phyloP scores from a whole-genome alignment of 352 stramenopile genomes.

The Globisporangium ultimum region DNA sequence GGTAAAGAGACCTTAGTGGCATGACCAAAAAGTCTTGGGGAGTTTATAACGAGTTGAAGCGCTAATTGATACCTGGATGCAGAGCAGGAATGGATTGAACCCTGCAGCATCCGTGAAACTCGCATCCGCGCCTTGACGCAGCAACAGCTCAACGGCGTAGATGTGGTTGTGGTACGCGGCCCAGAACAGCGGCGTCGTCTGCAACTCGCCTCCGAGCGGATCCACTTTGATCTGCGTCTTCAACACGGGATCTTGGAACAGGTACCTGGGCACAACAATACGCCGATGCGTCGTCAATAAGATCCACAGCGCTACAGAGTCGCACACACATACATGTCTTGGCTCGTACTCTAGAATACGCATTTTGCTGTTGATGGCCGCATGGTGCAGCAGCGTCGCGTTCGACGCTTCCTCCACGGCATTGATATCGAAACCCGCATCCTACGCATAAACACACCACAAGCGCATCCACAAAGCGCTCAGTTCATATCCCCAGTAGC shows the following conservation, averaged over 20 bases:
- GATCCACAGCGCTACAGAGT: background rate
- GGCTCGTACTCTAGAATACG: conserved; percentile 55
- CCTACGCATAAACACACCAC: conserved; percentile 15
- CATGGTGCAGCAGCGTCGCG: conserved; percentile 73
- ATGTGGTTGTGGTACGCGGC: conserved; percentile 74
- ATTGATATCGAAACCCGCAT: conserved; percentile 58
- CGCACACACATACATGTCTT: no score
- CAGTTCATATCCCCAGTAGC: no score
- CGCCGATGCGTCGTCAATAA: background rate
- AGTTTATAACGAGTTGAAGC: background rate
- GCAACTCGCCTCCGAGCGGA: conserved; percentile 43
- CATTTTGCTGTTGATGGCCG: conserved; percentile 80
- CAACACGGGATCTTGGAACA: conserved; percentile 39
- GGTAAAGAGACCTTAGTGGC: no score
- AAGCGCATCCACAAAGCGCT: background rate
- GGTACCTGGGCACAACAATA: conserved; percentile 30
- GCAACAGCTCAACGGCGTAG: conserved; percentile 70
- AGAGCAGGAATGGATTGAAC: conserved; percentile 61
- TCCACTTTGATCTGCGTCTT: conserved; percentile 39
- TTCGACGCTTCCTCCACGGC: conserved; percentile 39
- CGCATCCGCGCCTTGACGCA: conserved; percentile 55
- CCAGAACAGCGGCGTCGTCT: conserved; percentile 78
- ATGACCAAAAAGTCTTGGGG: no score
- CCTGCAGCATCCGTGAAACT: conserved; percentile 46
- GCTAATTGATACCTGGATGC: conserved; percentile 35